Percentiles rank a stretch among this genome's conserved stretches.
Conservation (phyloP, 169 alveolate species). For the Plasmodium vivax region DNA sequence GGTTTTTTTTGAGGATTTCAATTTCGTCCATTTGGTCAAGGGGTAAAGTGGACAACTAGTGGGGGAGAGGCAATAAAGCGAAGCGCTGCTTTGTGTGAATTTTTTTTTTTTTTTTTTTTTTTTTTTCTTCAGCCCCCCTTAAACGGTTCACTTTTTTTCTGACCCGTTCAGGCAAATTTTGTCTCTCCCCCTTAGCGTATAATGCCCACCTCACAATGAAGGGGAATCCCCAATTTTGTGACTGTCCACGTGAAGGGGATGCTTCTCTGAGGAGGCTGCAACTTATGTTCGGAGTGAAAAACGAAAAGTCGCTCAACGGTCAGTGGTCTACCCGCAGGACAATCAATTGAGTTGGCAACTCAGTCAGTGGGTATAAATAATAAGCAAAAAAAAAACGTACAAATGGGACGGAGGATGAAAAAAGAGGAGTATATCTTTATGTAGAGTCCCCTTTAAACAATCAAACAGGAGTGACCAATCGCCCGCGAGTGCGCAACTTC, state of each 20-base stretch:
- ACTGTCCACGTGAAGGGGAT: neutral
- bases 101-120: neutral
- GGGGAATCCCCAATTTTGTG: neutral
- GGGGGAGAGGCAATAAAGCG: neutral
- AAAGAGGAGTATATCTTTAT: neutral
- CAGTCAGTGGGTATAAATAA: neutral
- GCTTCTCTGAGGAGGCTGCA: neutral
- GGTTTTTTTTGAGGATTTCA: conserved; percentile 28
- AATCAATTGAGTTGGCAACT: neutral
- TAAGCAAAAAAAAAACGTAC: neutral
- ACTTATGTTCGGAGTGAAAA: neutral
- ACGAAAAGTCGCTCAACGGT: neutral
- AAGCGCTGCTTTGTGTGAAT: neutral
- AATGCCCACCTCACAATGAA: neutral
- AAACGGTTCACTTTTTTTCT: neutral
- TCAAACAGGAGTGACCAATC: neutral
- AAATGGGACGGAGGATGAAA: neutral
- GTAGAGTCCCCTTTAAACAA: neutral
- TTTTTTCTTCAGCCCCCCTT: neutral
- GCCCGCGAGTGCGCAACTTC: neutral
- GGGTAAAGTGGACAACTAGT: neutral
- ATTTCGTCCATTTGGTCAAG: neutral
- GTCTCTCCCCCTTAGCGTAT: neutral
- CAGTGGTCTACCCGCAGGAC: neutral
- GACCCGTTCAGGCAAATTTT: neutral